Evolutionary conservation across 768 basidiomycete genomes (phyloP).

Genomic region (Mycena filopes): DNA sequence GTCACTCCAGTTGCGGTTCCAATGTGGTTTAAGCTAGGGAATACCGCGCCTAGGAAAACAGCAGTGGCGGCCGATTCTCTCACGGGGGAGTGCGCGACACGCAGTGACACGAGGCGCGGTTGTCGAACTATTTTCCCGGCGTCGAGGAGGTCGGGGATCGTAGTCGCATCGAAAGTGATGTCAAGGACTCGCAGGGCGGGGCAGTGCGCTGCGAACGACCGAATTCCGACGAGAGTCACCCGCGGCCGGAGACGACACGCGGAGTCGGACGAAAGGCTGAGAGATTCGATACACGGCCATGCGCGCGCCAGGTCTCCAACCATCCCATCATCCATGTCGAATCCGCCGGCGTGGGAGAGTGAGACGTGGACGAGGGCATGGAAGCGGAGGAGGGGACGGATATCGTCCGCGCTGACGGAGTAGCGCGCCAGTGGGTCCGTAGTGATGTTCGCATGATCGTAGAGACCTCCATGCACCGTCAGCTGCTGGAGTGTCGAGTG

Average conservation of each 20-base stretch:
- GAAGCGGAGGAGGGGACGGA: constrained; percentile 4
- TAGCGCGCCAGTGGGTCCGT: background rate
- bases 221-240: constrained; percentile 4
- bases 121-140: background rate
- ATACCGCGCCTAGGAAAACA: no score
- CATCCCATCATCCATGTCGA: background rate
- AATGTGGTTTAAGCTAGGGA: no score
- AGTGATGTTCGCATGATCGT: no score
- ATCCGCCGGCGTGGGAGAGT: no score
- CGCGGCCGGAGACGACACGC: background rate
- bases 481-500: background rate
- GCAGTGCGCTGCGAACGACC: background rate
- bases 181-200: background rate
- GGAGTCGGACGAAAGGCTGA: background rate
- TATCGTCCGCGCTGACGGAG: background rate
- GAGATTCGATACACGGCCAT: background rate
- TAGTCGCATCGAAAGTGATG: constrained; percentile 7
- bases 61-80: no score
- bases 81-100: no score
- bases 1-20: no score
- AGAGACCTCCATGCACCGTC: background rate
- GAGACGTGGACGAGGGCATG: background rate
- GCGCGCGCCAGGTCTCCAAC: background rate
- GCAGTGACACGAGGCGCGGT: no score
- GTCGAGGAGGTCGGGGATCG: background rate